Base-by-base conservation (phyloP, 2,329 filamentous ascomycete species). In the Neonectria coccinea region DNA sequence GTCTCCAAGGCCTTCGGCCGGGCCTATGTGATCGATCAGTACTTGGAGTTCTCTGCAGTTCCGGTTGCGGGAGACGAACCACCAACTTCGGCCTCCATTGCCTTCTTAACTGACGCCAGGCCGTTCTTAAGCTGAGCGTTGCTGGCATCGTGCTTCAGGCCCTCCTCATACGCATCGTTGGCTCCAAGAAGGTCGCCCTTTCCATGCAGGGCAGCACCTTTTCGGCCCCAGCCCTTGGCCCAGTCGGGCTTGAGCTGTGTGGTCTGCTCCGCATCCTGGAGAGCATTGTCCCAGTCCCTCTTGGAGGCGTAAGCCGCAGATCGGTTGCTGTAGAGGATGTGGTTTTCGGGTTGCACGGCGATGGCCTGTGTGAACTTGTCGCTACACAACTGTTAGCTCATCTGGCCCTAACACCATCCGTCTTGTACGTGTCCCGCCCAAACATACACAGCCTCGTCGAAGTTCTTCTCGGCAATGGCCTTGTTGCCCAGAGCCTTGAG, bases 401-500 rank as follows among this genome's bases (percentile, higher is more conserved):
- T 45, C 33, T 54, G 14, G 12, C 18, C 10, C 56, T 47, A 42
- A 8, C 44, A 8, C 44, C n/a, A 22, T 55, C 31, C 18, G 45
- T 62, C 18, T 25, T 20, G 16, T 14, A n/a, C 3, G 48, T 58
- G 29, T 62, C 29, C 41, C 41, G 54, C 48, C 41, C 56, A 45
- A 62, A 89, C 93, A 82, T 88, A 98, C 95, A 97, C 89, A 77
- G 96, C 96, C 80, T 95, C 93, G 76, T 94, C 88, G 80, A 97
- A 99, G 82, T 98, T 94, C 88, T 98, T 98, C 68, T 93, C 94
- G 71, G 93, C 91, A 81, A 99, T 99, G 82, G 97, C 94, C 86
- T 97, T 97, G 87, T 99, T 99, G 85, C 95, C 96, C 79, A 96
- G 91, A 76, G 94, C 93, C 86, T 99, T 99, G 76, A 99, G 89